Base-by-base conservation (phyloP, 805 yeast species). In the Candida koratica region DNA sequence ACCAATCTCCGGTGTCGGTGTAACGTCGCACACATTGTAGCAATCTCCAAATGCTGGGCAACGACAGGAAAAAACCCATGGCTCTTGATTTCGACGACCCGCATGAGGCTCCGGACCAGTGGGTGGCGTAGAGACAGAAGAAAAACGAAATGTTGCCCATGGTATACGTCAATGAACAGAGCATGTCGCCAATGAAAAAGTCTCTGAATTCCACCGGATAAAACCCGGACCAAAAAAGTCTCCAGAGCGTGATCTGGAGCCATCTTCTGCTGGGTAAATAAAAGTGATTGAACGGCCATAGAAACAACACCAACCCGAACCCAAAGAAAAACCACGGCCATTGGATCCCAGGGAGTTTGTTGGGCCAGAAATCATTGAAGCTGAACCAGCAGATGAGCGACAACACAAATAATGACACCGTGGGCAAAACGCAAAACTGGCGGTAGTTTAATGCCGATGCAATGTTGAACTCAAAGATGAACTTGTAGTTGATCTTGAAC, bases 121-220 rank as follows among this genome's bases (percentile, higher is more conserved):
- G 74, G 1, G 77, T 71, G 1, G 80, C 73, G 54, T 86, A 89
- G 16, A 87, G 64, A 55, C 98, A 93, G 47, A 86, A 79, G 61
- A 87, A 88, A 57, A 88, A 76, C 1, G 94, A 83, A 28, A 85
- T 61, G 47, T 89, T 90, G 4, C 96, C 84, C 64, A 87, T 66
- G 0, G 96, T 74, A 60, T 93, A 93, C 1, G 96, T 84, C 50
- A 93, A 67, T 18, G 95, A 84, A 58, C 95, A 84, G 34, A 90
- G 66, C 19, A 93, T 80, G 58, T 93, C 98, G 14, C 97, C 98
- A 31, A 90, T 44, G 55, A 86, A 87, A 67, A 93, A 90, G 59
- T 93, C 98, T 38, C 89, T 72, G 54, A 93, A 93, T 60, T 90
- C 97, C 36, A 93, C 97, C 0, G 97, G 96, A 51, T 82, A 93